Percentiles rank a stretch among this genome's conserved stretches.
These are phyloP conservation scores for Daphne laureola DNA, from an alignment of 441 rosid genomes.

Conservation along the genomic window DNA sequence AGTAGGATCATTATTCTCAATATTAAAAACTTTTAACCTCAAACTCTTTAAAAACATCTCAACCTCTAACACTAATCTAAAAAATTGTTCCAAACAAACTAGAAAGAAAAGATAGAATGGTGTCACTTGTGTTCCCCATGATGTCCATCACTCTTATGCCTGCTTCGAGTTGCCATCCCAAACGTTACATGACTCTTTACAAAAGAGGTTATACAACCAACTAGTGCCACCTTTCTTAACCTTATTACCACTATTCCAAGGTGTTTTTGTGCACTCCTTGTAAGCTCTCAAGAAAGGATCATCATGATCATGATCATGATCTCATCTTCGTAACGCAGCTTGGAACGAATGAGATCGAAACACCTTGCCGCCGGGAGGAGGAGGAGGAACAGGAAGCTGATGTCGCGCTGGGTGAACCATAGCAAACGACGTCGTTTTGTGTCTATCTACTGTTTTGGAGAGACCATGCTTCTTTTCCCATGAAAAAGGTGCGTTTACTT, in stretches of 20 bases:
- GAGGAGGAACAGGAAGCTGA: constrained; percentile 33
- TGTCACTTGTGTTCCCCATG: no score
- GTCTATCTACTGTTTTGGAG: constrained; percentile 10
- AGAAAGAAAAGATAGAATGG: no score
- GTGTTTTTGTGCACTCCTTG: constrained; percentile 35
- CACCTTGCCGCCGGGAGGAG: constrained; percentile 39
- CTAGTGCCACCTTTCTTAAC: not conserved
- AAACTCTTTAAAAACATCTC: no score
- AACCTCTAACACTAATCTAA: no score
- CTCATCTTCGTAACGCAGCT: constrained; percentile 26
- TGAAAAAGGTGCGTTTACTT: constrained; percentile 27
- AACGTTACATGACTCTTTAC: constrained; percentile 32
- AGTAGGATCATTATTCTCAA: no score
- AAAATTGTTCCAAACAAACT: no score
- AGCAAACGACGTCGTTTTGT: no score
- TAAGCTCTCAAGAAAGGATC: constrained; percentile 55
- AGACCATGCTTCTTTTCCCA: constrained; percentile 38
- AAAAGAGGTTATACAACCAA: no score
- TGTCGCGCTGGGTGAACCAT: not conserved
- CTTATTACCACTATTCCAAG: constrained; percentile 1
- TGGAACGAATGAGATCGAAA: constrained; percentile 16
- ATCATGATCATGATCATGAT: constrained; percentile 23
- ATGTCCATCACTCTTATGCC: constrained; percentile 1
- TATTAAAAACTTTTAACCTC: no score
- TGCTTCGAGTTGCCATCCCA: constrained; percentile 24